Evolutionary conservation across 208 protist genomes (phyloP), one percentile per base, ranked within the genome.

Genomic region (Trypanosoma brucei): DNA sequence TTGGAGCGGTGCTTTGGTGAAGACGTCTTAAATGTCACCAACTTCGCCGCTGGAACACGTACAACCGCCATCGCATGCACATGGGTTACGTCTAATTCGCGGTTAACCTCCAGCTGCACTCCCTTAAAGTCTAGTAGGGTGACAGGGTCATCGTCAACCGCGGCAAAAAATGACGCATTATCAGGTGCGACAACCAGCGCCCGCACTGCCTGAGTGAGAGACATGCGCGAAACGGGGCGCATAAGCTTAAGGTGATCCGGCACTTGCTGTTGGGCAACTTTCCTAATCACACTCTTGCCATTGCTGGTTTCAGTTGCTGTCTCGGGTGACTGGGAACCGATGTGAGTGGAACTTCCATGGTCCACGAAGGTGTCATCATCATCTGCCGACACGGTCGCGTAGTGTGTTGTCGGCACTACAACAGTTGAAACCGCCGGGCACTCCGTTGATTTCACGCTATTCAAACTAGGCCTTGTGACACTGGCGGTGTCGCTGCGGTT

Each of bases 301-400:
- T 44, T 2, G 51, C 4, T 59, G 39, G 4, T 42, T 36, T 67
- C 5, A 37, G 30, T 38, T 46, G 55, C 13, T 14, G 70, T 49
- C 1, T 76, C 72, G n/a, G 62, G 70, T 0, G 37, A 14, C 35
- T 36, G 63, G 40, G 66, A 68, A 11, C 39, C 11, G 2, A 46
- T 37, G 45, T 35, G n/a, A n/a, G 34, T 44, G 14, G 73, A 65
- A 61, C 84, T 91, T 50, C 88, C 88, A 71, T 95, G 83, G 59
- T 95, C 89, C 9, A 95, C 76, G 75, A 95, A 95, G 2, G 89
- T 95, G 70, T 91, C 65, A 60, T 90, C 86, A 62, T 92, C 88
- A 48, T 92, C 88, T 37, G 84, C 77, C 1, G 69, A 62, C 39
- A 67, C 42, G 6, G 59, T 30, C 8, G 51, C n/a, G 73, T 85